Evolutionary conservation across 257 asterid genomes (phyloP).

Genomic region (Buddleja alternifolia): DNA sequence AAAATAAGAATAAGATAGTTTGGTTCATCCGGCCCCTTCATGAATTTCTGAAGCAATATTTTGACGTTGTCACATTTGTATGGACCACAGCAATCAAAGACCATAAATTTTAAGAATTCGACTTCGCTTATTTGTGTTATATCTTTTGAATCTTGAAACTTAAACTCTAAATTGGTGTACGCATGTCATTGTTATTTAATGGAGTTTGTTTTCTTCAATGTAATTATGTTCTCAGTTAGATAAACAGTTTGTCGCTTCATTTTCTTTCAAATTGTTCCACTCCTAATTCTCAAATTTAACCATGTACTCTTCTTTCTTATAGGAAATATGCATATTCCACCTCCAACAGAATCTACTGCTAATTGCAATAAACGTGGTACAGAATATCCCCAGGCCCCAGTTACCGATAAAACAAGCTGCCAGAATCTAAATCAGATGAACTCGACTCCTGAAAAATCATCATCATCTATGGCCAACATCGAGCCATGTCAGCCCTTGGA

Average conservation of each 20-base stretch:
- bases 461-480: conserved; percentile 20
- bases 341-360: conserved; percentile 23
- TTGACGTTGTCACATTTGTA: neutral
- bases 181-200: neutral
- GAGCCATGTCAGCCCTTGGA: conserved; percentile 19
- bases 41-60: neutral
- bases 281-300: neutral
- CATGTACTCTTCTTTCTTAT: neutral
- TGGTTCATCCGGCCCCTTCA: too few relatives aligned
- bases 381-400: conserved; percentile 10
- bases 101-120: neutral
- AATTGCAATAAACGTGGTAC: conserved; percentile 12
- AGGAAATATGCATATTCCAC: conserved; percentile 18
- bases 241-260: neutral
- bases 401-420: conserved; percentile 6
- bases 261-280: neutral
- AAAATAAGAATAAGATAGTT: too few relatives aligned
- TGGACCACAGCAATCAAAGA: neutral
- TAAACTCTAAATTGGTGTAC: neutral
- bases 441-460: conserved; percentile 23
- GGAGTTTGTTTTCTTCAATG: neutral
- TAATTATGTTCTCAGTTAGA: neutral
- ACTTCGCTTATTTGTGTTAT: neutral
- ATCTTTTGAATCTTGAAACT: neutral
- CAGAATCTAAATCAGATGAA: conserved; percentile 21